Conservation (phyloP, 176 grass and related monocot species). For the Zea luxurians region DNA sequence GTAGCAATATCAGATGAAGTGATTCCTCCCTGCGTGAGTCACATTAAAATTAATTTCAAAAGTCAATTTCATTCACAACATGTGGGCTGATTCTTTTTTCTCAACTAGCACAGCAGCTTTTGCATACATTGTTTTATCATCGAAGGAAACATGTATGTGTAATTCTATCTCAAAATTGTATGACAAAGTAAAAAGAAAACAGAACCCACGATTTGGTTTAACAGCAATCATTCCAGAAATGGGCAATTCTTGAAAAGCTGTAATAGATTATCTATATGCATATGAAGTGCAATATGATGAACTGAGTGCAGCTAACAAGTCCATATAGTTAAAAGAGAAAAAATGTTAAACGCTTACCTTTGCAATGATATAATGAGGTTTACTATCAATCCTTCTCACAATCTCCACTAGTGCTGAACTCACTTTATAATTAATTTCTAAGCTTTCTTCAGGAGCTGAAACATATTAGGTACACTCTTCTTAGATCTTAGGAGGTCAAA, state of each 20-base stretch:
- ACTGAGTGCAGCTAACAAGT: slow-evolving; percentile 10
- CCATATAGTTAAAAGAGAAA: background rate
- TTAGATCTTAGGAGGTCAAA: slow-evolving; percentile 35
- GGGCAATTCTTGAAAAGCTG: background rate
- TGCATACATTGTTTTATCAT: background rate
- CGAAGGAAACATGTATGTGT: slow-evolving; percentile 24
- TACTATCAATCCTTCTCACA: slow-evolving; percentile 62
- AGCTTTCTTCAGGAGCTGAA: slow-evolving; percentile 92
- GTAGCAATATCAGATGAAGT: slow-evolving; percentile 97
- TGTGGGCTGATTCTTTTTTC: slow-evolving; percentile 29
- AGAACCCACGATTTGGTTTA: background rate
- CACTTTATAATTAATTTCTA: slow-evolving; percentile 96
- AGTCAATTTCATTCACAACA: slow-evolving; percentile 28
- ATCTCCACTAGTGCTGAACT: slow-evolving; percentile 89
- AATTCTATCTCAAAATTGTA: slow-evolving; percentile 19
- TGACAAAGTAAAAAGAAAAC: slow-evolving; percentile 9
- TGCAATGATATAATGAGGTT: slow-evolving; percentile 85
- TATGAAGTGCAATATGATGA: slow-evolving; percentile 11
- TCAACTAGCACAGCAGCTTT: slow-evolving; percentile 9
- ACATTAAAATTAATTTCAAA: slow-evolving; percentile 26
- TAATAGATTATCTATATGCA: slow-evolving; percentile 15
- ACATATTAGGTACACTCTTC: slow-evolving; percentile 1
- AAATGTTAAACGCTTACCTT: slow-evolving; percentile 62
- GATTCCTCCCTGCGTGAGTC: slow-evolving; percentile 77
- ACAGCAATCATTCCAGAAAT: slow-evolving; percentile 19